Base-by-base conservation (phyloP, 2,329 filamentous ascomycete genomes). In the Neofusicoccum kwambonambiense region DNA sequence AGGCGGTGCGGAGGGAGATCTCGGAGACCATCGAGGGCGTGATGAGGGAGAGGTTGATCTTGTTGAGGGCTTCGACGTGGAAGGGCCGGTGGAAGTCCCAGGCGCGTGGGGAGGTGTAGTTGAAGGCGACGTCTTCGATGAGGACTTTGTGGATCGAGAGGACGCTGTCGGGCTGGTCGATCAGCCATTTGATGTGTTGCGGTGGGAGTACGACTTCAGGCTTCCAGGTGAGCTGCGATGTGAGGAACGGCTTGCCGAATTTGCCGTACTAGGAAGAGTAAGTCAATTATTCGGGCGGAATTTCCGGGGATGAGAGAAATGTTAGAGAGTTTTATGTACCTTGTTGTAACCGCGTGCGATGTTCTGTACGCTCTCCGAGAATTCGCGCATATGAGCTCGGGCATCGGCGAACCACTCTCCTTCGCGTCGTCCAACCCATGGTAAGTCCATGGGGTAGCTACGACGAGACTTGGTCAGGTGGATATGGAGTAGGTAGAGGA, bases 61-160 rank as follows among this genome's bases (percentile, higher is more conserved):
- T 63, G 61, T 63, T 63, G 34, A 63, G 47, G 3, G 61, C 61
- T 19, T 63, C 61, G 47, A 63, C 47, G 47, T 63, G 61, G 47
- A 63, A 63, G 34, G 61, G 45, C 15, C 61, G 61, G 34, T 44
- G n/a, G 47, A 63, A 63, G 7, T 51, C 17, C 61, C 61, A 63
- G 27, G 45, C 34, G n/a, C 47, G 47, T 13, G 61, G 61, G 4
- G 61, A 54, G 0, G 44, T 51, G 34, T 63, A 63, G 45, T 39
- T 19, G 47, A 63, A 63, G n/a, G 22, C 45, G 17, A 63, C n/a
- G 35, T 63, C 61, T 4, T 52, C 45, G 35, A 52, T 63, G 1
- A 63, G 47, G 6, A 63, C 61, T 15, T 63, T 42, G 61, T 63
- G 22, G 34, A 63, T 63, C 39, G 61, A 63, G 35, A 63, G 34